Evolutionary conservation across 352 stramenopile species (phyloP).

Genomic region (Phytopythium kandeliae): DNA sequence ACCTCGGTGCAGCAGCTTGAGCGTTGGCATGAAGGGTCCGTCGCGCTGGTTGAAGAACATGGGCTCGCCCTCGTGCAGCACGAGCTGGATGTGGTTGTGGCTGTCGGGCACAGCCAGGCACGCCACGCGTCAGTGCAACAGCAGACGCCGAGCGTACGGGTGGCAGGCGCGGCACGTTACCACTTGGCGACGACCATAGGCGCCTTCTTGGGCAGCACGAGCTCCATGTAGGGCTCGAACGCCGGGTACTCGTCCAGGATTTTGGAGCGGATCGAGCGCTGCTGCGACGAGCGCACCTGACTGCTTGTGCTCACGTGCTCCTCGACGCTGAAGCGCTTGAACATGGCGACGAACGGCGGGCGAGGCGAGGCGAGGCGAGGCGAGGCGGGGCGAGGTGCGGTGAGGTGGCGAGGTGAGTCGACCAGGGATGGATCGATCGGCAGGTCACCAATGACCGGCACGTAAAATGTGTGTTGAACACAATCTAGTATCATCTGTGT

Average conservation of each 20-base stretch:
- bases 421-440: no score
- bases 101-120: slow-evolving; percentile 27
- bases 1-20: slow-evolving; percentile 96
- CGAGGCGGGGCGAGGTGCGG: neutral
- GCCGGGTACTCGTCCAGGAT: slow-evolving; percentile 93
- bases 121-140: neutral
- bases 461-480: no score
- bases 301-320: slow-evolving; percentile 94
- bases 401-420: neutral
- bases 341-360: slow-evolving; percentile 58
- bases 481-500: no score
- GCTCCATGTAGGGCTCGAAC: slow-evolving; percentile 85
- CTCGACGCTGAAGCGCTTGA: slow-evolving; percentile 93
- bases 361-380: neutral
- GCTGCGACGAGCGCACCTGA: slow-evolving; percentile 96
- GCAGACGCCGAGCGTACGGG: neutral
- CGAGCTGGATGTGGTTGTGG: slow-evolving; percentile 88
- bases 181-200: slow-evolving; percentile 90
- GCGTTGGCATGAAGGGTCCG: slow-evolving; percentile 95
- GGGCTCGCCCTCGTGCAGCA: slow-evolving; percentile 87
- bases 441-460: no score
- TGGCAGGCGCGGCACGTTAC: slow-evolving; percentile 26
- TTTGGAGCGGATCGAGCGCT: slow-evolving; percentile 92
- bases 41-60: slow-evolving; percentile 97
- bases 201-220: slow-evolving; percentile 93